phyloP scores from a whole-genome alignment of 768 basidiomycete species.

The Leccinellum luteum region DNA sequence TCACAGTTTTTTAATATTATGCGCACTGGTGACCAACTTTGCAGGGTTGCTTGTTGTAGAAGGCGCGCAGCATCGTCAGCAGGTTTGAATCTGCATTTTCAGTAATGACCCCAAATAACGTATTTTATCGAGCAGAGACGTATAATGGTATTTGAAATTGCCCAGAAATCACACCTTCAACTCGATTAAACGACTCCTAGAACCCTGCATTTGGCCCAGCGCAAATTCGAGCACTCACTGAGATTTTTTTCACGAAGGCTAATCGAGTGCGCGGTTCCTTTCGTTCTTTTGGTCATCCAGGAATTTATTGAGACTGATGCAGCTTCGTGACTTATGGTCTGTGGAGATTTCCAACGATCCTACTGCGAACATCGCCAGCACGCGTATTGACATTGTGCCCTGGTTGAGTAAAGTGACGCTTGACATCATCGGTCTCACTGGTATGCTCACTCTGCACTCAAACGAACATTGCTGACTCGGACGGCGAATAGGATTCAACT shows the following conservation, averaged over 20 bases:
- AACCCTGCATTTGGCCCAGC: conserved; percentile 66
- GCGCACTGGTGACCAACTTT: neutral
- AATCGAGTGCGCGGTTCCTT: neutral
- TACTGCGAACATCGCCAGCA: conserved; percentile 10
- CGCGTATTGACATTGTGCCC: conserved; percentile 30
- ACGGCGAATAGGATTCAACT: conserved; percentile 36
- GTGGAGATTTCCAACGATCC: conserved; percentile 31
- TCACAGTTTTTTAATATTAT: neutral
- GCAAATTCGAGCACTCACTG: conserved; percentile 56
- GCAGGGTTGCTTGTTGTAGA: conserved; percentile 51
- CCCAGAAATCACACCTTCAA: neutral
- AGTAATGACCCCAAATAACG: neutral
- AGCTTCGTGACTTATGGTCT: conserved; percentile 51
- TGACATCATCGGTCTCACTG: conserved; percentile 43
- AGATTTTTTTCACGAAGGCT: conserved; percentile 57
- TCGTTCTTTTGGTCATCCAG: neutral
- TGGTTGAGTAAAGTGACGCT: conserved; percentile 38
- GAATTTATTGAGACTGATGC: neutral
- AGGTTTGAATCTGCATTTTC: conserved; percentile 23
- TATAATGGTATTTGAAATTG: conserved; percentile 26
- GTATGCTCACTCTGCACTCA: conserved; percentile 13
- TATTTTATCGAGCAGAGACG: conserved; percentile 13
- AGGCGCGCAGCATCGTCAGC: conserved; percentile 39
- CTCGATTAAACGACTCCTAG: conserved; percentile 24
- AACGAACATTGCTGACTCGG: neutral